These are phyloP conservation scores for Lanmaoa pseudosensibilis DNA, from an alignment of 768 basidiomycete species.

Conservation along the genomic window DNA sequence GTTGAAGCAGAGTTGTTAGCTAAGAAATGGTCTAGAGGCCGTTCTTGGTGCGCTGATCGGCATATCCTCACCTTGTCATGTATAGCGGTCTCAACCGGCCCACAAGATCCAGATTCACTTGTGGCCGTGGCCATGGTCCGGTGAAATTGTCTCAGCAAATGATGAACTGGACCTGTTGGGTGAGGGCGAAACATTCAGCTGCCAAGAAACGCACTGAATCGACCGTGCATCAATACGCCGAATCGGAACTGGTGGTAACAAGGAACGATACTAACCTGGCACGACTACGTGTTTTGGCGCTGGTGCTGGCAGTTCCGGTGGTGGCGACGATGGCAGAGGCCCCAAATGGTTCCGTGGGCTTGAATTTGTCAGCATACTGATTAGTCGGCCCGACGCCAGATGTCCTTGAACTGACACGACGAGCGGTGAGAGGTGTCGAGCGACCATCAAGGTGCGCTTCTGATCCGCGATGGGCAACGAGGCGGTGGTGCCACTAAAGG, in stretches of 20 bases:
- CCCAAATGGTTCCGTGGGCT: background rate
- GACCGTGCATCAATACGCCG: slow-evolving; percentile 25
- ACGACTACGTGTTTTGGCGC: background rate
- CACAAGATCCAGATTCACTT: slow-evolving; percentile 31
- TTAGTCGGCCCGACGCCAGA: background rate
- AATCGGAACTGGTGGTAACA: slow-evolving; percentile 9
- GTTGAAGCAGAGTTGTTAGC: slow-evolving; percentile 63
- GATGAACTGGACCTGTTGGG: slow-evolving; percentile 21
- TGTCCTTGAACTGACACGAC: background rate
- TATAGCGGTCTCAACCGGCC: slow-evolving; percentile 61
- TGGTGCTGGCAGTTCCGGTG: background rate
- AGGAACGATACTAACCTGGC: slow-evolving; percentile 14
- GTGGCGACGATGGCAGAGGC: background rate
- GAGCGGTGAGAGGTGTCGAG: background rate
- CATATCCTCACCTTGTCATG: slow-evolving; percentile 49
- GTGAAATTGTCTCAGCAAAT: slow-evolving; percentile 20
- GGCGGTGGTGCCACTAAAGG: slow-evolving; percentile 13
- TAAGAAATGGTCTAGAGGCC: slow-evolving; percentile 35
- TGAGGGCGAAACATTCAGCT: slow-evolving; percentile 28
- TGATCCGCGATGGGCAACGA: slow-evolving; percentile 10
- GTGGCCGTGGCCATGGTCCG: slow-evolving; percentile 32
- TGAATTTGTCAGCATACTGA: slow-evolving; percentile 17
- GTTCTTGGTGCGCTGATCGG: slow-evolving; percentile 26
- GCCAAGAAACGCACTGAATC: slow-evolving; percentile 8
- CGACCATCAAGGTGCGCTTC: slow-evolving; percentile 8